Evolutionary conservation across 208 protist genomes (phyloP).

Genomic region (Leishmania turanica): DNA sequence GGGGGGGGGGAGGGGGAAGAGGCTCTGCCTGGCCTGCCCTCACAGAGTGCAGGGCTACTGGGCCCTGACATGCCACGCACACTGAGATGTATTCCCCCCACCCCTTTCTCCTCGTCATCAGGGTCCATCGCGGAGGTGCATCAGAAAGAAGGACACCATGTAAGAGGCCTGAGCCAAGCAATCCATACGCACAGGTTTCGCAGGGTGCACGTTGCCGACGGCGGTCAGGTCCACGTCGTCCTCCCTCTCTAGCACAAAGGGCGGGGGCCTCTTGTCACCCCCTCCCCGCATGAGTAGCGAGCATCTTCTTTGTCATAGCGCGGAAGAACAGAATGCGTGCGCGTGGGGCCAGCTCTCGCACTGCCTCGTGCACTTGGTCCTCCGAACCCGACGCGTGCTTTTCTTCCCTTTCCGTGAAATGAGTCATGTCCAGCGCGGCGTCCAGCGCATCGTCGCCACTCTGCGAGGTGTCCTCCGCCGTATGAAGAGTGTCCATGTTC

Average conservation of each 20-base stretch:
- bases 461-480: not conserved
- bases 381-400: not conserved
- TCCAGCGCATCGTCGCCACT: slow-evolving; percentile 10
- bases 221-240: not conserved
- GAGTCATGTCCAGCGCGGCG: not conserved
- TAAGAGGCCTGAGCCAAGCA: not conserved
- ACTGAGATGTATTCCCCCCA: too few species aligned
- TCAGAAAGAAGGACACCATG: not conserved
- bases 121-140: not conserved
- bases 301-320: slow-evolving; percentile 80
- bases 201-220: not conserved
- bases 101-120: not conserved
- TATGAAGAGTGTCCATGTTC: not conserved
- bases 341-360: slow-evolving; percentile 39
- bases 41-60: not conserved
- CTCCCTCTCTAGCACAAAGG: not conserved
- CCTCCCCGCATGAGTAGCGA: not conserved
- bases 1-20: too few species aligned
- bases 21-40: not conserved
- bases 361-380: not conserved
- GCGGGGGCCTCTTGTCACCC: not conserved
- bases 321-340: slow-evolving; percentile 70
- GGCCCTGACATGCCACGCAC: not conserved
- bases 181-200: not conserved
- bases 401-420: not conserved